Evolutionary conservation across 805 yeast genomes (phyloP).

Genomic region (Candida berthetii): DNA sequence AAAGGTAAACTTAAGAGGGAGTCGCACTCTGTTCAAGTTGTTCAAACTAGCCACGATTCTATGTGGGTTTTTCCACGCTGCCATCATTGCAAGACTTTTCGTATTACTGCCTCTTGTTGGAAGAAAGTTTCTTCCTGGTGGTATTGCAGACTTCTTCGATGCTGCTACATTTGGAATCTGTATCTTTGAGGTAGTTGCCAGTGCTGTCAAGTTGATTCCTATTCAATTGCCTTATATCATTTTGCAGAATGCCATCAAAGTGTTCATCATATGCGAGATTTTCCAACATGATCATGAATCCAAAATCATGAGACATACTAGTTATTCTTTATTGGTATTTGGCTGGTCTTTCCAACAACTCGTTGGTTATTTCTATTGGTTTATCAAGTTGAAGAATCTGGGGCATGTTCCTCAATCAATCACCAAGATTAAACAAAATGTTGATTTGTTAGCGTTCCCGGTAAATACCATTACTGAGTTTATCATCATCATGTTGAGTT

Average conservation of each 20-base stretch:
- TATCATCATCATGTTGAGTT: slow-evolving; percentile 11
- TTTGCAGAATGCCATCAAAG: background rate
- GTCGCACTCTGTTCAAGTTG: slow-evolving; percentile 3
- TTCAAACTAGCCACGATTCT: slow-evolving; percentile 5
- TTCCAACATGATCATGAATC: background rate
- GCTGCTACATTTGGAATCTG: background rate
- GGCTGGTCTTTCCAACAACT: background rate
- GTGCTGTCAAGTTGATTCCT: background rate
- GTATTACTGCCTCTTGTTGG: slow-evolving; percentile 62
- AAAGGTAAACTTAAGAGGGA: slow-evolving; percentile 11
- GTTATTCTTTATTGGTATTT: slow-evolving; percentile 1
- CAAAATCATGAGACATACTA: background rate
- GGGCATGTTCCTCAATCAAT: slow-evolving; percentile 5
- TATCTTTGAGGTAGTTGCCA: slow-evolving; percentile 4
- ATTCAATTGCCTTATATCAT: background rate
- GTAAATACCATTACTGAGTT: slow-evolving; percentile 11
- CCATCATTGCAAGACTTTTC: slow-evolving; percentile 36
- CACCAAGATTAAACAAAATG: slow-evolving; percentile 1
- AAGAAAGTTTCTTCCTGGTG: slow-evolving; percentile 58
- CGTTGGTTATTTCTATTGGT: slow-evolving; percentile 10
- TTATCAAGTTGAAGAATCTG: slow-evolving; percentile 8
- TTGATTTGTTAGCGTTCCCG: slow-evolving; percentile 8
- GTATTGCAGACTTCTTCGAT: slow-evolving; percentile 57
- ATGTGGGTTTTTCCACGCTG: slow-evolving; percentile 14
- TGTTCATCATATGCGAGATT: background rate